phyloP scores from a whole-genome alignment of 169 alveolate species.

The Plasmodium knowlesi region DNA sequence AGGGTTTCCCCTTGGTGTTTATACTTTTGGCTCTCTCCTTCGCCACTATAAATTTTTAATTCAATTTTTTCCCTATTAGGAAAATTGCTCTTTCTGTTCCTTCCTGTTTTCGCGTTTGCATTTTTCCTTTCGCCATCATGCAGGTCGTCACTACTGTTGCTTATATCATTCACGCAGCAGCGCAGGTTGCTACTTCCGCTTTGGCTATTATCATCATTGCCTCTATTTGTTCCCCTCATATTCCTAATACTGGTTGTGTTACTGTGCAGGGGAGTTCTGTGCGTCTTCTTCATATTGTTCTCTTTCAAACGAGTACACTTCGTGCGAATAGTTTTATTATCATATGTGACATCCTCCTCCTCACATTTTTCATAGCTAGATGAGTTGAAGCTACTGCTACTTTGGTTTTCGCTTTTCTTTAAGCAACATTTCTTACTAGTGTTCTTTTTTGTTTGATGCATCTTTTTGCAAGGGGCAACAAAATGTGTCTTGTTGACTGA shows the following conservation, averaged over 20 bases:
- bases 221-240: background rate
- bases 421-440: background rate
- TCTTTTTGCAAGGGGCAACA: background rate
- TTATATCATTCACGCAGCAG: background rate
- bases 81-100: background rate
- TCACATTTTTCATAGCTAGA: background rate
- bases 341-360: background rate
- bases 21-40: background rate
- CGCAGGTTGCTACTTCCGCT: background rate
- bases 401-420: background rate
- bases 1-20: background rate
- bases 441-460: background rate
- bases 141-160: background rate
- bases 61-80: background rate
- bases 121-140: background rate
- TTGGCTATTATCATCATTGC: background rate
- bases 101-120: background rate
- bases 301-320: background rate
- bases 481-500: background rate
- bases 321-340: background rate
- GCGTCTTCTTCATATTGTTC: background rate
- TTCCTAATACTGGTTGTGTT: background rate
- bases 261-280: background rate
- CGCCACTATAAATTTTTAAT: background rate
- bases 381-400: constrained; percentile 2